Evolutionary conservation across 139 green algal genomes (phyloP), one percentile per base, ranked within the genome.

Genomic region (Asterochloris sp.): DNA sequence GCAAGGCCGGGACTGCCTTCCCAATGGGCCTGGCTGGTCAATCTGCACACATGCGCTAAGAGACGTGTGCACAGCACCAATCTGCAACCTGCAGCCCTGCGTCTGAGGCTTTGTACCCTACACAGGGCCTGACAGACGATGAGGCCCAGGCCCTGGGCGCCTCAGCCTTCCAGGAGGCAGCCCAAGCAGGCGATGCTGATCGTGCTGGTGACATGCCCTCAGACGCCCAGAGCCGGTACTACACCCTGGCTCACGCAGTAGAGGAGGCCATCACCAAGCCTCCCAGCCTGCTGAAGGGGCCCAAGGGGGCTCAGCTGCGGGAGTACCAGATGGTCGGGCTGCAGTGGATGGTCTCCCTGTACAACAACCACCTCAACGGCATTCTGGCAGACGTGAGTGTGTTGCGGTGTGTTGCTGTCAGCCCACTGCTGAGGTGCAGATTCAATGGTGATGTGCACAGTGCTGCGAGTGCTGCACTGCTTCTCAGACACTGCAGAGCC

Each of bases 341-440:
- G 87, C 90, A 97, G 85, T 99, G 97, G 97, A 97, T 99, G 94
- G 91, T 99, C 12, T 95, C 88, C 0, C 90, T 99, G 71, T 97
- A 98, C 88, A 98, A 99, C 85, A 97, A 98, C 79, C 90, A 92
- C 24, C 90, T 99, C 64, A 99, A 98, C 85, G 97, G 96, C 83
- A 98, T 99, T 80, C 89, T 99, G 68, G 96, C 97, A 0, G 38
- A 54, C 38, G 38, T 54, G 38, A 54, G 38, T 54, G 38, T 6
- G 4, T 2, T 54, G 38, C 38, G 6, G 38, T 54, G 38, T 54
- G 38, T 54, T 54, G 38, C 38, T 54, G 38, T 54, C 38, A n/a
- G n/a, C n/a, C n/a, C n/a, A n/a, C n/a, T n/a, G n/a, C n/a, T n/a
- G n/a, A n/a, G n/a, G n/a, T n/a, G n/a, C n/a, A 54, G 38, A 54